A percentile compares a stretch with the other conserved stretches of the same genome.
Conservation (phyloP, 495 filamentous ascomycete genomes). For the Tuber melanosporum region DNA sequence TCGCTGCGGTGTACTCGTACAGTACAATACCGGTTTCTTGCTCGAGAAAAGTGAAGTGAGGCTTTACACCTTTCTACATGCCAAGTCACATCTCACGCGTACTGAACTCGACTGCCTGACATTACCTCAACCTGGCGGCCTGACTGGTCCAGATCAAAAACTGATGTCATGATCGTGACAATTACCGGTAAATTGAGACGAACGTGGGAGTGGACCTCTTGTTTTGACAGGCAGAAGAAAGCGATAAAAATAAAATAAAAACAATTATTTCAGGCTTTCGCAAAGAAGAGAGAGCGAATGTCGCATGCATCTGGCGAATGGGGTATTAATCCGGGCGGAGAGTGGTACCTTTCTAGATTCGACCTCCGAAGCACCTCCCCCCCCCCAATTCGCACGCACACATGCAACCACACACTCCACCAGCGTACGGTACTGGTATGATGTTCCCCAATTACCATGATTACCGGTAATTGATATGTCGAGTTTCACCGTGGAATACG, state of each 20-base stretch:
- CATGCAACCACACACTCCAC: neutral
- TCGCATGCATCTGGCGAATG: neutral
- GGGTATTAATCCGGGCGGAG: constrained; percentile 1
- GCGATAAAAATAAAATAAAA: neutral
- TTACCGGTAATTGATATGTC: neutral
- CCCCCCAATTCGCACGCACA: neutral
- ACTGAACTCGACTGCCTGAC: neutral
- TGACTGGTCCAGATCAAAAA: neutral
- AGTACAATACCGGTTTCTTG: neutral
- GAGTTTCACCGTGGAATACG: neutral
- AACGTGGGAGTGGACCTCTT: neutral
- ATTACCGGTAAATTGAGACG: neutral
- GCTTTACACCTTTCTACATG: neutral
- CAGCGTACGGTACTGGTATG: neutral
- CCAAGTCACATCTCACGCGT: neutral
- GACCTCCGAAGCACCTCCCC: neutral
- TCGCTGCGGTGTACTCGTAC: neutral
- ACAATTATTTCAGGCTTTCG: neutral
- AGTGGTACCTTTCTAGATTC: neutral
- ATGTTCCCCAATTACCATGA: neutral
- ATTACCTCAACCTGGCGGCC: neutral
- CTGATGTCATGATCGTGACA: constrained; percentile 4
- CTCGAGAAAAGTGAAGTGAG: neutral
- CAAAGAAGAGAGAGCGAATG: neutral
- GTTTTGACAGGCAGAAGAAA: neutral